phyloP scores from a whole-genome alignment of 352 stramenopile genomes.

The Phytophthora idaei region DNA sequence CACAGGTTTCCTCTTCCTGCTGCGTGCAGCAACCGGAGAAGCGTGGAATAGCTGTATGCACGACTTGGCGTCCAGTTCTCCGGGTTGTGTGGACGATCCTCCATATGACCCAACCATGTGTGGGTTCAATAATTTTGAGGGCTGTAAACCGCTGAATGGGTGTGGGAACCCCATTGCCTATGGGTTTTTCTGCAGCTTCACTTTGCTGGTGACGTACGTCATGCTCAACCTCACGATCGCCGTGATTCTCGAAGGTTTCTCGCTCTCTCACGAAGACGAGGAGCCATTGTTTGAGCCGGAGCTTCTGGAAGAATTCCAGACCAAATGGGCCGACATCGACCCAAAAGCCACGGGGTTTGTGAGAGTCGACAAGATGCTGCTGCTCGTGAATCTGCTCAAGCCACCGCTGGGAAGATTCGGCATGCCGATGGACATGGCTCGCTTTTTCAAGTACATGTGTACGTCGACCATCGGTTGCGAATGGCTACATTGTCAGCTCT shows the following conservation, averaged over 20 bases:
- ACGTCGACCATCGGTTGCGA: conserved; percentile 20
- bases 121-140: conserved; percentile 71
- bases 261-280: conserved; percentile 80
- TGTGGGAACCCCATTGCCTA: conserved; percentile 75
- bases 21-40: conserved; percentile 92
- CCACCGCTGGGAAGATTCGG: conserved; percentile 74
- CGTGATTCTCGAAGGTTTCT: conserved; percentile 94
- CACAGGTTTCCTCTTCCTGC: conserved; percentile 89
- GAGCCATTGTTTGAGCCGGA: conserved; percentile 88
- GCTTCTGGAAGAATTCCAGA: conserved; percentile 89
- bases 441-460: conserved; percentile 69
- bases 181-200: conserved; percentile 87
- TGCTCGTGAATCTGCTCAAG: conserved; percentile 78
- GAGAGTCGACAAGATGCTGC: conserved; percentile 66
- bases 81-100: conserved; percentile 67
- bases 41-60: conserved; percentile 95
- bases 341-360: conserved; percentile 87
- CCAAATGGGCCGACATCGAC: conserved; percentile 90
- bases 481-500: neutral
- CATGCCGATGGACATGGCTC: conserved; percentile 45
- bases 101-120: conserved; percentile 67
- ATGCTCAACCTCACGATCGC: conserved; percentile 95
- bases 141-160: conserved; percentile 73
- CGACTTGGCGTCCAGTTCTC: conserved; percentile 52
- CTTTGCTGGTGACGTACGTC: conserved; percentile 93